Evolutionary conservation across 2,329 filamentous ascomycete genomes (phyloP), one percentile per base, ranked within the genome.

Genomic region (Pestalotiopsis sp.): DNA sequence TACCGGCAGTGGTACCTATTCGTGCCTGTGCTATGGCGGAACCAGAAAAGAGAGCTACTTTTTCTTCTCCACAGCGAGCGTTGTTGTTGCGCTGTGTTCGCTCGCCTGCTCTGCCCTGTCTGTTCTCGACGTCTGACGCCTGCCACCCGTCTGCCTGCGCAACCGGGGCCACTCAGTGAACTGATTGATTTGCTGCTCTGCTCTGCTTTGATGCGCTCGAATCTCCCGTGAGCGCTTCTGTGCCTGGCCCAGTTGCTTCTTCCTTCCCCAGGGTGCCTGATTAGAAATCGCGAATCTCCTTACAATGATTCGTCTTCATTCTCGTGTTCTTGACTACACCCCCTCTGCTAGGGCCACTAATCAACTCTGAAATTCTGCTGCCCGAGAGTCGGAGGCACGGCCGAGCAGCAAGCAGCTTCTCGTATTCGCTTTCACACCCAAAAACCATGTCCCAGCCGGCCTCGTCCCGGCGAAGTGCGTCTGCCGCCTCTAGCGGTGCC

Each of bases 231-330:
- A 52, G 45, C 45, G 7, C 45, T 20, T 52, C 41, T n/a, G 45
- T n/a, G 45, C 45, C 45, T 52, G 13, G 17, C 20, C 11, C 20
- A n/a, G 17, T 52, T 52, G 7, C 20, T 52, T 52, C 20, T 52
- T 3, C 20, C 17, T 9, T 23, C 17, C 7, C 20, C 41, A 14
- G 41, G 13, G 13, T n/a, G 59, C 3, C 17, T 39, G 59, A 62
- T 62, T 62, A 39, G 59, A 41, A 38, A 62, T 62, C 25, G 20
- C 59, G 36, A 62, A 62, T 62, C 1, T 20, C 36, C 31, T 13
- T 39, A 62, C 31, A 20, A 39, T 62, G 59, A 62, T 62, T 62
- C 31, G 59, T 23, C 59, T 62, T 62, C n/a, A 17, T 20, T 52
- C 45, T n/a, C 14, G n/a, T 27, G n/a, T 38, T 23, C 59, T 39